Base-by-base conservation (phyloP, 495 filamentous ascomycete genomes). In the Penicillium waksmanii region DNA sequence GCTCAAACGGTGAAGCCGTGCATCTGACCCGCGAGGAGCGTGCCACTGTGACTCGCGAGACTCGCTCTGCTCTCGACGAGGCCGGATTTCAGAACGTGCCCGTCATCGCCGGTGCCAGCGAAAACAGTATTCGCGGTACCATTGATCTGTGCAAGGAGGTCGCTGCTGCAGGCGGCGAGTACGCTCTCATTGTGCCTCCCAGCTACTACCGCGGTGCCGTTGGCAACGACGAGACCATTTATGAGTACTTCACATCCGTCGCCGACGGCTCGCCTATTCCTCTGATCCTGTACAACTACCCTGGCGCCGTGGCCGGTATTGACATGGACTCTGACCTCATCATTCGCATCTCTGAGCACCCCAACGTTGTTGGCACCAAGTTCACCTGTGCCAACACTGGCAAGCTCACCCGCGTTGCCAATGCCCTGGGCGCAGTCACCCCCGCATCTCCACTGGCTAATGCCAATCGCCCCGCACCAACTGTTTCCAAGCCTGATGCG, bases 311-410 rank as follows among this genome's bases (percentile, higher is more conserved):
- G 5, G 85, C 90, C n/a, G 92, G 92, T 27, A 91, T 96, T 66
- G 92, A 96, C 69, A 90, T 96, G 89, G 91, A 94, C 80, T 91
- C 87, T 35, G 92, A 96, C 68, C 82, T 95, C 51, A 84, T 96
- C 62, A 91, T 95, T 71, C 84, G 81, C 67, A 84, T 96, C 43
- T 90, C 89, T 19, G 75, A 87, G 61, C 91, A 96, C 69, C 87
- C 88, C 50, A 96, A 96, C 71, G 88, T 96, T 65, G 78, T 91
- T 57, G 91, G 92, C 51, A 93, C 91, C 48, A 96, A 96, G 71
- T 96, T 96, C 82, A 96, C 92, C 19, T 94, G 92, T 66, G 92
- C 89, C 47, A 93, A 90, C 75, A 95, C 91, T 1, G 92, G 92
- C 48, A 96, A 96, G 76, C 78, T 96, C 57, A 92, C 91, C 9